These are phyloP conservation scores for Zymoseptoria tritici DNA, from an alignment of 2,329 filamentous ascomycete genomes.

Conservation along the genomic window DNA sequence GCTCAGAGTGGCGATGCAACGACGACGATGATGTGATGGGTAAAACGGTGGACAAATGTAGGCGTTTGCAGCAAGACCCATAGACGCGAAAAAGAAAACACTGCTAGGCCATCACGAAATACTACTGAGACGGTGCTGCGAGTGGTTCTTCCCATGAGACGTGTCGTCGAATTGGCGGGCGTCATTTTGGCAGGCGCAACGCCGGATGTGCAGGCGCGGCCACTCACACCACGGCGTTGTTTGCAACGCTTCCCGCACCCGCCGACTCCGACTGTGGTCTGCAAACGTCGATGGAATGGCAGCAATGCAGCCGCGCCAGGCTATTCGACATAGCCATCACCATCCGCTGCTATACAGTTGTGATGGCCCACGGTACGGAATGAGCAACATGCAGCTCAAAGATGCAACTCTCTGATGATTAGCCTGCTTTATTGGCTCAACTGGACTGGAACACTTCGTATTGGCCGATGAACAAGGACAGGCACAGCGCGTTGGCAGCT, in stretches of 20 bases:
- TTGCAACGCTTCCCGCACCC: constrained; percentile 2
- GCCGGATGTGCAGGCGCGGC: constrained; percentile 2
- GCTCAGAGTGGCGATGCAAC: no score
- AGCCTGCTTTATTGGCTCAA: neutral
- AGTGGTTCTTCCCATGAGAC: constrained; percentile 4
- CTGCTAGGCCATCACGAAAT: neutral
- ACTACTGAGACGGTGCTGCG: neutral
- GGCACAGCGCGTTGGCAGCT: neutral
- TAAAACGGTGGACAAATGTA: neutral
- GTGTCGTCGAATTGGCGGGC: constrained; percentile 5
- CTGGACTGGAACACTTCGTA: neutral
- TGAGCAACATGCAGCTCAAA: neutral
- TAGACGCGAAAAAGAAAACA: neutral
- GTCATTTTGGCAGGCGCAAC: constrained; percentile 10
- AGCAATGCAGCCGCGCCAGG: constrained; percentile 5
- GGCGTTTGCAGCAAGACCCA: neutral
- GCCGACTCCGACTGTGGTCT: constrained; percentile 8
- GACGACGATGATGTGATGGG: no score
- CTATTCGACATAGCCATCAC: neutral
- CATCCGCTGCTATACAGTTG: neutral
- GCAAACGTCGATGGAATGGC: constrained; percentile 8
- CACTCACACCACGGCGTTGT: constrained; percentile 5
- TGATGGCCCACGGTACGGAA: neutral
- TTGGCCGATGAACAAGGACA: neutral
- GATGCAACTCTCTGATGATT: neutral